Evolutionary conservation across 495 filamentous ascomycete genomes (phyloP).

Genomic region (Aspergillus taichungensis): DNA sequence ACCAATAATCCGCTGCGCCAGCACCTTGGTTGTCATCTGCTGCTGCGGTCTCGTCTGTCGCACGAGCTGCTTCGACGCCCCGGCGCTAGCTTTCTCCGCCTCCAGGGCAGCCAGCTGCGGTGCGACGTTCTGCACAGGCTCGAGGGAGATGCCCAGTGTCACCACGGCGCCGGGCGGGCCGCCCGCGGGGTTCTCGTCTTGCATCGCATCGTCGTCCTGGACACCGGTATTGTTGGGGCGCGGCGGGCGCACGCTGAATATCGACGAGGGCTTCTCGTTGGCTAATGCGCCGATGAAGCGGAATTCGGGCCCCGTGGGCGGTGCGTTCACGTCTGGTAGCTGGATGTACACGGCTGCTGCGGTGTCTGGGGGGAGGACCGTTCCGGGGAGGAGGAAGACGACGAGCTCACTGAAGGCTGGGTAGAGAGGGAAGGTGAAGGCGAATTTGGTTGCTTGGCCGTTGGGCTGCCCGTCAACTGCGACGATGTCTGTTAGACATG

Average conservation of each 20-base stretch:
- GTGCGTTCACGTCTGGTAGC: constrained; percentile 38
- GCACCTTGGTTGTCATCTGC: constrained; percentile 53
- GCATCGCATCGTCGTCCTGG: constrained; percentile 34
- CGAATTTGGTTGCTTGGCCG: constrained; percentile 54
- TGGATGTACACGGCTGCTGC: constrained; percentile 86
- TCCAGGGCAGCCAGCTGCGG: constrained; percentile 55
- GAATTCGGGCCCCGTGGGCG: constrained; percentile 44
- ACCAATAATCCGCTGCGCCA: constrained; percentile 88
- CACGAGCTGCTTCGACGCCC: constrained; percentile 25
- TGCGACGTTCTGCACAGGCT: constrained; percentile 62
- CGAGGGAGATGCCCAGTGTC: constrained; percentile 76
- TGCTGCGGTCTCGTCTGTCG: constrained; percentile 22
- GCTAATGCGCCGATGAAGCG: constrained; percentile 81
- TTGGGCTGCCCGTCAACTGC: constrained; percentile 39
- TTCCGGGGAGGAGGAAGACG: constrained; percentile 81
- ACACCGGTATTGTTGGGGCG: constrained; percentile 23
- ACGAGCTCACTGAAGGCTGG: constrained; percentile 69
- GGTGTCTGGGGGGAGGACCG: constrained; percentile 60
- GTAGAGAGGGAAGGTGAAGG: constrained; percentile 50
- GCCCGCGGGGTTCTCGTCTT: constrained; percentile 27
- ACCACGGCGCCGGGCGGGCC: constrained; percentile 29
- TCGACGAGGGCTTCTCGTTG: constrained; percentile 77
- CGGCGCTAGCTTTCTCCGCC: constrained; percentile 17
- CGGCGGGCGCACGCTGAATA: constrained; percentile 57
- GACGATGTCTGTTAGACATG: constrained; percentile 54